Base-by-base conservation (phyloP, 169 alveolate species). In the Cryptosporidium baileyi region DNA sequence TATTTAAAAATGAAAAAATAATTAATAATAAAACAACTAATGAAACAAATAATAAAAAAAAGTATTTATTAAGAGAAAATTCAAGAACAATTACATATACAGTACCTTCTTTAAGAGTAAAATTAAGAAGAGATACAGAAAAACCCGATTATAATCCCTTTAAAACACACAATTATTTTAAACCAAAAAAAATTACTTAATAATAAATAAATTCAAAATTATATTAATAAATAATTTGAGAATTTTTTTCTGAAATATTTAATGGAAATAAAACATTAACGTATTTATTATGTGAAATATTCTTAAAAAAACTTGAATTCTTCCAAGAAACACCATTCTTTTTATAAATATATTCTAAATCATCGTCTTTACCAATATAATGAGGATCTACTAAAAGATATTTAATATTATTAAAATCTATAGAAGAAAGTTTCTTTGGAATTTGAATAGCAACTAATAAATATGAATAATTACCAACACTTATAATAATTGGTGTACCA, bases 311-410 rank as follows among this genome's bases (percentile, higher is more conserved):
- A 51, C 80, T 91, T 43, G 91, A 43, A 63, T 49, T 90, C 62
- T 90, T 91, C 94, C 94, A 91, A 22, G 90, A 88, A 26, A 91
- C 88, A 3, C 94, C 93, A 54, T 57, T 57, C 67, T 88, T 90
- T 60, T 88, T 81, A 40, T 59, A 61, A 3, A 91, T 82, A 8
- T 30, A 13, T 24, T 91, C 91, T 8, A 80, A 40, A 2, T 63
- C 65, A 57, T 57, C 41, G 59, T 91, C 93, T 24, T 90, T 91
- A 2, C 94, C 94, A 17, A 81, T 62, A 67, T 91, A 91, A 62
- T 91, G 94, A 45, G 94, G 94, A 67, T 91, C 94, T 11, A 93
- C 91, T 24, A 91, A 67, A 26, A 91, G 92, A 52, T 91, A 91
- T 44, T 92, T 90, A 22, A 90, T 90, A 36, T 90, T 91, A 38